Base-by-base conservation (phyloP, 163 green algal species). In the Volvox carteri region DNA sequence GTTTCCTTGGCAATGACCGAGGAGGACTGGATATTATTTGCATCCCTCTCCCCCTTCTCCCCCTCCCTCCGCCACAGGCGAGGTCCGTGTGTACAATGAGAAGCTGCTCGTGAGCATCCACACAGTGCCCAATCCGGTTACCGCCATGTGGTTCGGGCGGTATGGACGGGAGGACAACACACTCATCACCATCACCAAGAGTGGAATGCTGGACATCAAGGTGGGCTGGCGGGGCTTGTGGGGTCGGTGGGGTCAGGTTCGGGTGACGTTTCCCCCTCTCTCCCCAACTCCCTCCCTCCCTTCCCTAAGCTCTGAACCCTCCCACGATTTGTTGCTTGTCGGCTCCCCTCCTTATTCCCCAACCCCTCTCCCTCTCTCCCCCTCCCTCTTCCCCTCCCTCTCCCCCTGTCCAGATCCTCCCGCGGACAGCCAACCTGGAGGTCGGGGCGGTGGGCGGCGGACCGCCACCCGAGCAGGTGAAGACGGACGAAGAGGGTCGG, bases 161-260 rank as follows among this genome's bases (percentile, higher is more conserved):
- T 96, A 96, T 78, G 95, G 93, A 4, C 92, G 95, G 0, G 95
- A 97, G 90, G 95, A 97, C 80, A 94, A 94, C 93, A 94, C 93
- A 6, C 91, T 97, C 33, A 90, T 96, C 39, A 91, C 88, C 48
- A 76, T 90, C 39, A 90, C 73, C 14, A 91, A 87, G 68, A 92
- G 72, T 77, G 94, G 95, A 25, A 78, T 70, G 19, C 89, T 97
- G 65, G 93, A 95, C 78, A 95, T 97, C 86, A 97, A 97, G 92
- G 94, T 95, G 54, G 44, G 91, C 33, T 25, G 84, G 28, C n/a
- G n/a, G n/a, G n/a, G n/a, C n/a, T n/a, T n/a, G n/a, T n/a, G n/a
- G n/a, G n/a, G n/a, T n/a, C n/a, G n/a, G n/a, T n/a, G n/a, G n/a
- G n/a, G n/a, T n/a, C n/a, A n/a, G n/a, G n/a, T n/a, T n/a, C n/a